Evolutionary conservation across 441 rosid genomes (phyloP).

Genomic region (Aleurites moluccanus): DNA sequence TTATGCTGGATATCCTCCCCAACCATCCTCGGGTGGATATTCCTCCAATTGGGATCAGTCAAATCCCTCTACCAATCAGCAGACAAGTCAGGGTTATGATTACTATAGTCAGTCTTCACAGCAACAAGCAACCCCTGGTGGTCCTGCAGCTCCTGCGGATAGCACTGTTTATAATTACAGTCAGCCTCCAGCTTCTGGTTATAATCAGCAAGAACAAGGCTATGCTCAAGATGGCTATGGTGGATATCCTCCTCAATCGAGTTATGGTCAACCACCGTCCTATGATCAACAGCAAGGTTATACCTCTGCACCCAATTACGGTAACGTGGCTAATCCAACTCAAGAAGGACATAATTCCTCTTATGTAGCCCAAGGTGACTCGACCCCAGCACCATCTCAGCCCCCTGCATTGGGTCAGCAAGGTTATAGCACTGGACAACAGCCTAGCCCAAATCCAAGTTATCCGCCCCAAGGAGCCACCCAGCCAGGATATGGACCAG

Average conservation of each 20-base stretch:
- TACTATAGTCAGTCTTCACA: conserved; percentile 77
- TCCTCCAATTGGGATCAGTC: conserved; percentile 84
- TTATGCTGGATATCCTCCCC: conserved; percentile 78
- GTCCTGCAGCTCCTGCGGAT: conserved; percentile 63
- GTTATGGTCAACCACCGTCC: conserved; percentile 70
- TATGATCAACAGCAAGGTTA: conserved; percentile 87
- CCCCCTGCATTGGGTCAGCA: conserved; percentile 53
- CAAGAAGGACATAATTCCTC: conserved; percentile 68
- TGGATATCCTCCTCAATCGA: conserved; percentile 65
- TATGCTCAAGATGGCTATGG: conserved; percentile 82
- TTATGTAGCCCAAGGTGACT: conserved; percentile 64
- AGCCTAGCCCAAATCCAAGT: conserved; percentile 49
- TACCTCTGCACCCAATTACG: conserved; percentile 52
- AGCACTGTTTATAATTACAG: conserved; percentile 64
- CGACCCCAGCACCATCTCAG: conserved; percentile 60
- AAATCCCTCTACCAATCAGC: conserved; percentile 61
- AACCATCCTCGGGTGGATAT: conserved; percentile 77
- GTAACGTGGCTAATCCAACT: conserved; percentile 48
- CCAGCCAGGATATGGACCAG: conserved; percentile 71
- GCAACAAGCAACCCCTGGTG: conserved; percentile 60
- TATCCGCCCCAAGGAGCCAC: conserved; percentile 64
- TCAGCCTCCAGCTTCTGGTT: conserved; percentile 73
- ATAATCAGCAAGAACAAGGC: conserved; percentile 73
- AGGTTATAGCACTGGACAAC: conserved; percentile 58
- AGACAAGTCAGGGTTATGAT: conserved; percentile 72